A percentile compares a stretch with the other conserved stretches of the same genome.
phyloP scores from a whole-genome alignment of 2,329 filamentous ascomycete genomes.

The Tympanopsis confertula region DNA sequence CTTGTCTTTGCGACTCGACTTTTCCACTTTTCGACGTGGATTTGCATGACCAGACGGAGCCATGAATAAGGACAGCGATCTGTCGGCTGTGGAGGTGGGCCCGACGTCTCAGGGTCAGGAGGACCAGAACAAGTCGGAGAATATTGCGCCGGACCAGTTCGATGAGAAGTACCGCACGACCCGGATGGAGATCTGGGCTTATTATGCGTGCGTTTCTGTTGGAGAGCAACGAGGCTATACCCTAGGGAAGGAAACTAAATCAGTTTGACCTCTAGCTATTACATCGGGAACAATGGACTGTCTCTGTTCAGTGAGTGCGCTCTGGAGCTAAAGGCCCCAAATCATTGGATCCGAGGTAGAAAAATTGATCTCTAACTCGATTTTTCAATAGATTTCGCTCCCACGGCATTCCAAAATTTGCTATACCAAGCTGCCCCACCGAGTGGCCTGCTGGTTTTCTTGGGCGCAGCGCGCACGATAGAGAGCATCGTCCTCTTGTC shows the following conservation, averaged over 20 bases:
- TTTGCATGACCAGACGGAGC: too few relatives aligned
- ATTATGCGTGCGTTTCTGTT: constrained; percentile 29
- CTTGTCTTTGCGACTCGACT: too few relatives aligned
- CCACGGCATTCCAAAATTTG: constrained; percentile 54
- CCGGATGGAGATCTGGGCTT: constrained; percentile 41
- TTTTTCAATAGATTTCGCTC: constrained; percentile 34
- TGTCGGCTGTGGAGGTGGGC: too few relatives aligned
- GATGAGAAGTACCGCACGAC: constrained; percentile 38
- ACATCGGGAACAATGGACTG: constrained; percentile 55
- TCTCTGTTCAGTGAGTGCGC: constrained; percentile 37
- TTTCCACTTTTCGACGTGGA: too few relatives aligned
- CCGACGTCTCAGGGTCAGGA: too few relatives aligned
- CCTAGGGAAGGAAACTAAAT: constrained; percentile 8
- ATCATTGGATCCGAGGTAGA: not conserved
- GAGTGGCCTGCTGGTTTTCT: constrained; percentile 37
- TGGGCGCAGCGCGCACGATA: constrained; percentile 43
- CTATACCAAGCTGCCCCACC: constrained; percentile 47
- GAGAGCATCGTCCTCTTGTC: constrained; percentile 53
- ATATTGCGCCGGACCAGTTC: constrained; percentile 41
- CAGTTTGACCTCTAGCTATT: constrained; percentile 29
- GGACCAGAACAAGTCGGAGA: not conserved
- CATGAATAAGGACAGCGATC: too few relatives aligned
- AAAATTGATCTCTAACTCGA: constrained; percentile 2
- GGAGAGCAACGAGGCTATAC: constrained; percentile 3
- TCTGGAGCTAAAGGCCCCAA: not conserved